phyloP scores from a whole-genome alignment of 73 alveolate genomes.

The Blepharisma stoltei region DNA sequence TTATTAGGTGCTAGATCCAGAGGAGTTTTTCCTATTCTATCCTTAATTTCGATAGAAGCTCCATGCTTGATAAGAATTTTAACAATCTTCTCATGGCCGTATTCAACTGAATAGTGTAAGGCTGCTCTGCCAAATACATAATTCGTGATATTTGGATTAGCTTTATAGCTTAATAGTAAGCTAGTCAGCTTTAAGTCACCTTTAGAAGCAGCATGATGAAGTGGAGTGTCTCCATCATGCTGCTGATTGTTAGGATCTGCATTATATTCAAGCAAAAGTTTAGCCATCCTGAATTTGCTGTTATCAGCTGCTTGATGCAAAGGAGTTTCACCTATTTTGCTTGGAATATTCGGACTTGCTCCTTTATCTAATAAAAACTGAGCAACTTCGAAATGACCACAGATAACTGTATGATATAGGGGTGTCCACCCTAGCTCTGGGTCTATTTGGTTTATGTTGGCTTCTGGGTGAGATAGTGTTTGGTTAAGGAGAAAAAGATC shows the following conservation, averaged over 20 bases:
- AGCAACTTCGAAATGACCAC: constrained; percentile 32
- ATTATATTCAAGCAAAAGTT: constrained; percentile 18
- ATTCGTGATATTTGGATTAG: constrained; percentile 25
- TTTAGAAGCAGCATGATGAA: constrained; percentile 15
- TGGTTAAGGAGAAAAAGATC: not conserved
- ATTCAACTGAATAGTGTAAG: constrained; percentile 29
- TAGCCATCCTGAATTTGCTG: constrained; percentile 21
- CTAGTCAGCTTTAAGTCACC: constrained; percentile 19
- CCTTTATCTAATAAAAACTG: constrained; percentile 31
- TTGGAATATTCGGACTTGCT: constrained; percentile 36
- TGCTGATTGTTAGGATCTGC: constrained; percentile 43
- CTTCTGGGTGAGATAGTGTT: not conserved
- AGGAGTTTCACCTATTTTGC: constrained; percentile 37
- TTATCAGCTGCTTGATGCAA: constrained; percentile 40
- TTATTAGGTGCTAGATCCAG: not conserved
- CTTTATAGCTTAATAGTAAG: not conserved
- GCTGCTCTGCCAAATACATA: constrained; percentile 7
- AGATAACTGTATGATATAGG: constrained; percentile 33
- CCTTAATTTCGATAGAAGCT: constrained; percentile 6
- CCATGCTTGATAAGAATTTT: not conserved
- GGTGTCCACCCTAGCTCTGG: constrained; percentile 41
- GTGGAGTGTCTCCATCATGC: constrained; percentile 32
- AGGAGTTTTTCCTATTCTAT: constrained; percentile 24
- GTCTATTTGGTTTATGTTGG: not conserved
- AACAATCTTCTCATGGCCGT: not conserved